Conservation (phyloP, 257 asterid genomes). For the Solanum sitiens region DNA sequence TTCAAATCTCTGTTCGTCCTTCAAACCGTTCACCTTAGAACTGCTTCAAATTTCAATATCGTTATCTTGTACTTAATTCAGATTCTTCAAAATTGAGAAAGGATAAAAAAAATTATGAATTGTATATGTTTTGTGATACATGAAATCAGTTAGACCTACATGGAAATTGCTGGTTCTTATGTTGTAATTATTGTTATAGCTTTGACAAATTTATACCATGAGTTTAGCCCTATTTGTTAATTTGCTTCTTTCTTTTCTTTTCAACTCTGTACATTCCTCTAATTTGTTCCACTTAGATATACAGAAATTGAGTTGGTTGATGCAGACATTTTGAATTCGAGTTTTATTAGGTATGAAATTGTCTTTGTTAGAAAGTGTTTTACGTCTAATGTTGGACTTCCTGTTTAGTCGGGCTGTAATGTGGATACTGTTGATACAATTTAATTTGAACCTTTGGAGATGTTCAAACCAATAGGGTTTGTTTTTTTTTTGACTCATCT, state of each 20-base stretch:
- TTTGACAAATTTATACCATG: background rate
- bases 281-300: background rate
- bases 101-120: background rate
- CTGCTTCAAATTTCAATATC: background rate
- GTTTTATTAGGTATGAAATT: background rate
- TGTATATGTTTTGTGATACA: background rate
- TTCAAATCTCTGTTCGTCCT: slow-evolving; percentile 58
- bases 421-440: background rate
- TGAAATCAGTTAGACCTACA: background rate
- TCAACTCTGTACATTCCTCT: background rate
- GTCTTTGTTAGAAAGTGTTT: background rate
- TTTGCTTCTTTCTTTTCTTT: background rate
- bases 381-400: background rate
- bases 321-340: background rate
- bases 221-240: background rate
- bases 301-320: background rate
- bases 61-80: background rate
- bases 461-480: background rate
- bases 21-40: slow-evolving; percentile 30
- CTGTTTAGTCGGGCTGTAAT: background rate
- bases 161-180: background rate
- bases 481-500: background rate
- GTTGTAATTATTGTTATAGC: background rate
- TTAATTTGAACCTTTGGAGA: background rate
- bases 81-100: background rate